phyloP scores from a whole-genome alignment of 305 asterid species.

The Fraxinus albicans region DNA sequence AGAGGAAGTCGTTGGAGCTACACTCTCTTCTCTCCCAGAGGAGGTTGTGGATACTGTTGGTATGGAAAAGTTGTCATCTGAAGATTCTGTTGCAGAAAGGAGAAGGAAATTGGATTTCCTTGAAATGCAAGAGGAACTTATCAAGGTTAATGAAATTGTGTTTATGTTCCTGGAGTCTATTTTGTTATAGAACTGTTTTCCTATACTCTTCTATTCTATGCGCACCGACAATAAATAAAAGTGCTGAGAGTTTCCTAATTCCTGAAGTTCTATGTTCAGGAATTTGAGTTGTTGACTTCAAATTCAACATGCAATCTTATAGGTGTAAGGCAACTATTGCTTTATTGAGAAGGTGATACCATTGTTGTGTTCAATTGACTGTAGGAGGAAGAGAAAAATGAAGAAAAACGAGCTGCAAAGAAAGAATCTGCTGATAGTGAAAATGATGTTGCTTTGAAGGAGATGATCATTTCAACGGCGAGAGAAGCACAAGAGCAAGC shows the following conservation, averaged over 20 bases:
- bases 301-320: not conserved
- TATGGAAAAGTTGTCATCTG: conserved; percentile 69
- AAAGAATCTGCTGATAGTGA: conserved; percentile 39
- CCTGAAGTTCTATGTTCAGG: not conserved
- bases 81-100: conserved; percentile 82
- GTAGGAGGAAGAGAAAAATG: conserved; percentile 74
- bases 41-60: conserved; percentile 90
- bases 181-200: conserved; percentile 17
- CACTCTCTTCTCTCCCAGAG: conserved; percentile 82
- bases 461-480: conserved; percentile 58
- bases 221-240: not conserved
- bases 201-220: conserved; percentile 14
- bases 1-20: conserved; percentile 77
- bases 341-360: not conserved
- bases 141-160: conserved; percentile 52
- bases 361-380: conserved; percentile 18
- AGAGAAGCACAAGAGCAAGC: conserved; percentile 73
- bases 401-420: conserved; percentile 48
- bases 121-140: conserved; percentile 88
- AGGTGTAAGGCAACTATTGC: not conserved
- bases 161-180: conserved; percentile 14
- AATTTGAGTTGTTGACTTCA: not conserved
- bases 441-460: conserved; percentile 69
- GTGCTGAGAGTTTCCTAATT: not conserved
- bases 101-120: conserved; percentile 82